Conservation (phyloP, 139 green algal species). For the Picochlorum costavermella region DNA sequence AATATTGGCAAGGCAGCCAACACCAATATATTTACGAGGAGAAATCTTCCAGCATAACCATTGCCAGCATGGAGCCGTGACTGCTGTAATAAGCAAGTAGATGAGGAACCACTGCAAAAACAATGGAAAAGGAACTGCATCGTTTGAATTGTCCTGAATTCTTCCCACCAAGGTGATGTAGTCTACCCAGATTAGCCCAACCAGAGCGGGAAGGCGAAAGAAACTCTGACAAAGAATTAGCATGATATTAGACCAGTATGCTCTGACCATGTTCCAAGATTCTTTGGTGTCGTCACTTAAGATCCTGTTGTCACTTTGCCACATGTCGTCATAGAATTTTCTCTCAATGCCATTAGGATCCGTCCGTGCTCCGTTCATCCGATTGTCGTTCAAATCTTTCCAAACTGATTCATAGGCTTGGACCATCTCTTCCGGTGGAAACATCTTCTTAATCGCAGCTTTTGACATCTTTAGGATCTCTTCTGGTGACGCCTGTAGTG, state of each 20-base stretch:
- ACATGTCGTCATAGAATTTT: neutral
- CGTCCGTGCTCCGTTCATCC: neutral
- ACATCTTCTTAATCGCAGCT: constrained; percentile 5
- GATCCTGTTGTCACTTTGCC: neutral
- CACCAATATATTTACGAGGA: neutral
- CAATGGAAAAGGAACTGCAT: neutral
- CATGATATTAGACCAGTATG: neutral
- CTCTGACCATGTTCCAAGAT: neutral
- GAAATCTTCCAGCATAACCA: neutral
- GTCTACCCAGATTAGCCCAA: neutral
- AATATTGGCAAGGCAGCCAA: neutral
- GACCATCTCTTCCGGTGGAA: constrained; percentile 8
- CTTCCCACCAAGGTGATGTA: neutral
- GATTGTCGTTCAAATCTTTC: constrained; percentile 5
- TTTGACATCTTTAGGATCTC: constrained; percentile 1
- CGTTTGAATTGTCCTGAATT: neutral
- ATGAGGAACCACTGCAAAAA: neutral
- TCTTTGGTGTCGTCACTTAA: neutral
- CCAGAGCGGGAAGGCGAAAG: neutral
- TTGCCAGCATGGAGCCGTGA: neutral
- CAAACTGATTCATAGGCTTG: constrained; percentile 5
- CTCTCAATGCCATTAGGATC: neutral
- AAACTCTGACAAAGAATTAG: constrained; percentile 2
- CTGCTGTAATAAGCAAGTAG: neutral
- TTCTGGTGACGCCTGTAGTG: constrained; percentile 4